Evolutionary conservation across 108 stramenopile genomes (phyloP).

Genomic region (Fistulifera pelliculosa): DNA sequence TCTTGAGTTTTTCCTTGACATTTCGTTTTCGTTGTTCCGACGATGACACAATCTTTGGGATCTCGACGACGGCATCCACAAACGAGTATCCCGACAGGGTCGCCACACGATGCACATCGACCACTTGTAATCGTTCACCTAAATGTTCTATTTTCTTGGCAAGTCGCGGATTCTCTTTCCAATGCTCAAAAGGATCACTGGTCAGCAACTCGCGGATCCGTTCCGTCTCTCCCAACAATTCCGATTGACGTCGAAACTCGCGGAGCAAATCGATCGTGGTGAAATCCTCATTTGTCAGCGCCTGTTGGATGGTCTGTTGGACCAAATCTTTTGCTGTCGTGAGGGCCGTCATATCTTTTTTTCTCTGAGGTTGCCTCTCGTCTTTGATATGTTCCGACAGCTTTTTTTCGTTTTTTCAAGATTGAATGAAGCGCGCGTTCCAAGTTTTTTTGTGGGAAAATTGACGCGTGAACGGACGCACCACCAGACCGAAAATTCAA

Average conservation of each 20-base stretch:
- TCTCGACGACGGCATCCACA: conserved; percentile 42
- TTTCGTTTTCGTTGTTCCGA: conserved; percentile 7
- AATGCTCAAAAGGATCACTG: conserved; percentile 45
- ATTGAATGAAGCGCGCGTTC: no score
- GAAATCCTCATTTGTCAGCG: no score
- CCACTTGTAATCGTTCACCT: conserved; percentile 34
- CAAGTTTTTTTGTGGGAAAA: no score
- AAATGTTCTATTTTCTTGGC: conserved; percentile 30
- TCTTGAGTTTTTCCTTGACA: not conserved
- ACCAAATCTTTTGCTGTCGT: no score
- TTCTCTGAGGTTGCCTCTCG: no score
- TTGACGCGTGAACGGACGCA: no score
- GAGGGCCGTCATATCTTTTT: no score
- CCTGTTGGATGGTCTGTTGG: no score
- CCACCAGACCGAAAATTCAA: no score
- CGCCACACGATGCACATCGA: conserved; percentile 36
- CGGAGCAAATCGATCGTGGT: conserved; percentile 44
- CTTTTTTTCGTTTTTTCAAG: no score
- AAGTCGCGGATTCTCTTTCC: conserved; percentile 5
- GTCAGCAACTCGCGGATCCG: conserved; percentile 29
- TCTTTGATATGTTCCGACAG: no score
- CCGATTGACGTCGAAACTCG: conserved; percentile 46
- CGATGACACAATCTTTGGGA: conserved; percentile 20
- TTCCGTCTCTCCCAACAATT: conserved; percentile 44
- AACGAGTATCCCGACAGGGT: conserved; percentile 28